Percentiles rank a stretch among this genome's conserved stretches.
Evolutionary conservation across 331 rosid genomes (phyloP).

Genomic region (Spiraea crenata): DNA sequence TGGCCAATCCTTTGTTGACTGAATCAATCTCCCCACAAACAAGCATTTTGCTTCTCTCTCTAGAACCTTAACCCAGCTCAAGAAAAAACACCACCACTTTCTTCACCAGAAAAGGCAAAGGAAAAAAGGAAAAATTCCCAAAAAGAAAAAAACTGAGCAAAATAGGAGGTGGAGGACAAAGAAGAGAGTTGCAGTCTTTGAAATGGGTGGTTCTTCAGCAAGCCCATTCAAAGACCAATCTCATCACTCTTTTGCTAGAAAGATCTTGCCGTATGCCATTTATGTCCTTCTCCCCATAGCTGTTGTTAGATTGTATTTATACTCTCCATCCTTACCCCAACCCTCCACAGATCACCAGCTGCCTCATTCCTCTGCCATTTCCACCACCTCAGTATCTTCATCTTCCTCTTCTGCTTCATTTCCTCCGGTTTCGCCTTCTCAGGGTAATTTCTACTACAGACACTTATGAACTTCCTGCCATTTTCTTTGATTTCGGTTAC

Average conservation of each 20-base stretch:
- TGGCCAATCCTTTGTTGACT: constrained; percentile 22
- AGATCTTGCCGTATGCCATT: constrained; percentile 48
- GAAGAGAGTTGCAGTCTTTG: neutral
- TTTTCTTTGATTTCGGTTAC: too few species aligned
- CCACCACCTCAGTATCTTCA: neutral
- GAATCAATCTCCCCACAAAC: neutral
- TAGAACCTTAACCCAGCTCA: neutral
- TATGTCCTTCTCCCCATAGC: constrained; percentile 52
- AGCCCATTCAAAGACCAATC: constrained; percentile 43
- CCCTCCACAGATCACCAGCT: constrained; percentile 36
- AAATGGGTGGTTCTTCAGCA: constrained; percentile 25
- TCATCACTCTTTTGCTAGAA: constrained; percentile 27
- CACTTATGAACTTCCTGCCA: neutral
- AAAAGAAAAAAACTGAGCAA: too few species aligned
- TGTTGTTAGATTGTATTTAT: constrained; percentile 43
- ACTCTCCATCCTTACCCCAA: constrained; percentile 36
- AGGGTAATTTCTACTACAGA: constrained; percentile 32
- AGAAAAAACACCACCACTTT: neutral
- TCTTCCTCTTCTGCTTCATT: constrained; percentile 23
- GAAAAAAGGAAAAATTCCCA: neutral
- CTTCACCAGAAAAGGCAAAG: neutral
- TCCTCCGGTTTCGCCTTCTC: constrained; percentile 21
- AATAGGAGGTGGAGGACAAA: neutral
- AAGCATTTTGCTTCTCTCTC: neutral
- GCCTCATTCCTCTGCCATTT: constrained; percentile 22